Conservation (phyloP, 768 basidiomycete genomes). For the Chalciporus sphaerocephalus region DNA sequence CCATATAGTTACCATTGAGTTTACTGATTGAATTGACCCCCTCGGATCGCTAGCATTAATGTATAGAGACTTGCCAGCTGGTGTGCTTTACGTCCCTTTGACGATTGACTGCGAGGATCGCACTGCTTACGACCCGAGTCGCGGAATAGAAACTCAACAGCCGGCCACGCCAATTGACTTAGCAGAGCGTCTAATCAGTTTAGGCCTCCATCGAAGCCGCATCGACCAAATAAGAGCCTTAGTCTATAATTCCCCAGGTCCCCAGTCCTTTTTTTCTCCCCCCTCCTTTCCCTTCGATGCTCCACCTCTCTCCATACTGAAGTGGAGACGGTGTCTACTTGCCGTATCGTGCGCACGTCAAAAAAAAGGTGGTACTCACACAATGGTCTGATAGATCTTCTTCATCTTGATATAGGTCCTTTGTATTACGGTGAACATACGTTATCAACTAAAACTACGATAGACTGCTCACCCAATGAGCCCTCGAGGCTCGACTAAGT, state of each 20-base stretch:
- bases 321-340: not conserved
- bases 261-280: not conserved
- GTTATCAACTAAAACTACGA: no score
- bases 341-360: not conserved
- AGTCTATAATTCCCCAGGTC: not conserved
- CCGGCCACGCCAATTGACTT: not conserved
- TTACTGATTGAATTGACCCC: no score
- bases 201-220: not conserved
- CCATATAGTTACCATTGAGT: not conserved
- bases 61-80: not conserved
- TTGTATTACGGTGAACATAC: not conserved
- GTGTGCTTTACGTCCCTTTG: constrained; percentile 1
- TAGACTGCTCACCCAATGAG: no score
- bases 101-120: constrained; percentile 11
- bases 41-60: not conserved
- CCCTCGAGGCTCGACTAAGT: not conserved
- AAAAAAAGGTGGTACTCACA: not conserved
- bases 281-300: not conserved
- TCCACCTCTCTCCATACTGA: not conserved
- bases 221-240: not conserved
- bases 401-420: not conserved
- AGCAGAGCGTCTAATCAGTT: not conserved
- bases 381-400: not conserved
- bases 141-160: not conserved
- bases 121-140: not conserved